phyloP scores from a whole-genome alignment of 768 basidiomycete species.

The Tricholoma terreum region DNA sequence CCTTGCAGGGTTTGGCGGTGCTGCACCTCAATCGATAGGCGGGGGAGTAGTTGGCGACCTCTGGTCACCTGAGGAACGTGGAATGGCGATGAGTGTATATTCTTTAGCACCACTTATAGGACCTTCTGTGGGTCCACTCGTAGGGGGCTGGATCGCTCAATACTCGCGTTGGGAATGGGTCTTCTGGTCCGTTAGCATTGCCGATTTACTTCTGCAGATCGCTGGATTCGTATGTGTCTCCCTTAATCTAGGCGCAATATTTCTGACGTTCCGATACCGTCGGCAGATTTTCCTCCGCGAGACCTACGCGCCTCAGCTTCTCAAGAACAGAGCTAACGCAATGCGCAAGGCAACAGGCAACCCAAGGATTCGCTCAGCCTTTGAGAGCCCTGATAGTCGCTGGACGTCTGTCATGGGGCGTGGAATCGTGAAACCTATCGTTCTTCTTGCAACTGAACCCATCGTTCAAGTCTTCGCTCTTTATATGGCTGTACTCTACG shows the following conservation, averaged over 20 bases:
- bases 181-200: conserved; percentile 56
- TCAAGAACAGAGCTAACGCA: conserved; percentile 35
- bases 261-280: neutral
- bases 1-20: conserved; percentile 61
- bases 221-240: conserved; percentile 43
- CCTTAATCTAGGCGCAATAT: neutral
- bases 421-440: conserved; percentile 56
- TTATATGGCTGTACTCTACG: conserved; percentile 61
- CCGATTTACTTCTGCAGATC: conserved; percentile 43
- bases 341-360: conserved; percentile 35
- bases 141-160: conserved; percentile 46
- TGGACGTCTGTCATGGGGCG: conserved; percentile 43
- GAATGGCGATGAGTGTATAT: conserved; percentile 50
- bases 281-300: conserved; percentile 29
- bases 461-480: conserved; percentile 58
- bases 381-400: conserved; percentile 36
- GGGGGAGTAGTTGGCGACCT: conserved; percentile 55
- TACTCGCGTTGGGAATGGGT: conserved; percentile 57
- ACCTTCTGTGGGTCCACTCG: conserved; percentile 35
- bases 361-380: conserved; percentile 37
- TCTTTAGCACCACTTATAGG: conserved; percentile 53
- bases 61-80: conserved; percentile 51
- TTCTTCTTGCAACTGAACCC: conserved; percentile 51
- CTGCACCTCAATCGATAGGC: conserved; percentile 59
- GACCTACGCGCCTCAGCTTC: conserved; percentile 48